Conservation (phyloP, 345 rosid genomes). For the Gossypium mustelinum region DNA sequence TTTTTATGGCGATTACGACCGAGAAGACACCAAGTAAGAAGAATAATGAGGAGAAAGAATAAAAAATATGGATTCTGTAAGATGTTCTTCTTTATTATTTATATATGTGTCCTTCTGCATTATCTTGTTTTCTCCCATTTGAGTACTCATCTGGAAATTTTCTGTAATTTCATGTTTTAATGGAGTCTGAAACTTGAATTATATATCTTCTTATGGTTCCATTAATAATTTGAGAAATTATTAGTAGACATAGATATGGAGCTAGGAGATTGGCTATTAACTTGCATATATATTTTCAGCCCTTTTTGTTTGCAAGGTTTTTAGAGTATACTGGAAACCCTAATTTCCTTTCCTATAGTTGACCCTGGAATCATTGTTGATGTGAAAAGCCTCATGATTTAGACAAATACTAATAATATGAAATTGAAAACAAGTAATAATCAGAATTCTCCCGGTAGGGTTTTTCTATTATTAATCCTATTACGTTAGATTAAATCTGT, state of each 20-base stretch:
- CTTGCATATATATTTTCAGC: neutral
- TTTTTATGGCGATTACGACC: neutral
- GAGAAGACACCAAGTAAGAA: neutral
- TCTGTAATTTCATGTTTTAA: neutral
- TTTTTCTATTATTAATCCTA: neutral
- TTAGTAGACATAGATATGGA: neutral
- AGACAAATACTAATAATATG: neutral
- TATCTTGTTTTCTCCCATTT: conserved; percentile 1
- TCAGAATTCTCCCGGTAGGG: neutral
- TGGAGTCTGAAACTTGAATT: neutral
- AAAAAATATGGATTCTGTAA: conserved; percentile 22
- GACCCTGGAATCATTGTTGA: neutral
- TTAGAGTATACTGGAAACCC: conserved; percentile 17
- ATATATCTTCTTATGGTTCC: neutral
- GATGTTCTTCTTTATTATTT: conserved; percentile 14
- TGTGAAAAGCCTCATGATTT: neutral
- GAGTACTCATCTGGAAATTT: neutral
- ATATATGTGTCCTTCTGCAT: neutral
- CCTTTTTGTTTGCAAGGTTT: neutral
- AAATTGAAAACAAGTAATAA: neutral
- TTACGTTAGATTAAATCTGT: neutral
- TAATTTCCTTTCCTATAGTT: conserved; percentile 13
- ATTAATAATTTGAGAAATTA: neutral
- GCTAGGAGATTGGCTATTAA: neutral
- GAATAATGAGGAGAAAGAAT: conserved; percentile 6